Evolutionary conservation across 768 basidiomycete species (phyloP), one percentile per base, ranked within the genome.

Genomic region (Pleurotus pulmonarius): DNA sequence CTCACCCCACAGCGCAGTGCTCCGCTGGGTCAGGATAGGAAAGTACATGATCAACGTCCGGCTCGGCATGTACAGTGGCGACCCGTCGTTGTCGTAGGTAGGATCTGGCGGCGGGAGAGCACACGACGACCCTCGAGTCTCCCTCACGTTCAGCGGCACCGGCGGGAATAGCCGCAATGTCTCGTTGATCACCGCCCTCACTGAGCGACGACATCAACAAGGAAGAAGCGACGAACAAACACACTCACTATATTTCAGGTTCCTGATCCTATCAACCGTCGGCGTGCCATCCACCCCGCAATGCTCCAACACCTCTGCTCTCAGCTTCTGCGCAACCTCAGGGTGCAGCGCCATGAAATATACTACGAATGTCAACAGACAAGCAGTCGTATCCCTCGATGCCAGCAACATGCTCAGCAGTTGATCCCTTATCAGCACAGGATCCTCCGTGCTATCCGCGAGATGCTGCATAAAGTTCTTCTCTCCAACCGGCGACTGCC

Each of bases 171-270:
- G 71, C 15, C 90, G 78, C 20, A 93, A 75, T 0, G 85, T 85
- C 64, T 93, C 91, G 59, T 92, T 88, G 41, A 92, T 81, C 38
- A 91, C 87, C 9, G 88, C 88, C 57, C 83, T 81, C 75, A 89
- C 87, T 83, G 65, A 56, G 47, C 57, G 55, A 15, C 52, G 7
- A 37, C n/a, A 12, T 49, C n/a, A 38, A 38, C 11, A 24, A 40
- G 44, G 46, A 16, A 25, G 5, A 5, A 13, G 5, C 15, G 16
- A 18, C 22, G n/a, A 46, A 18, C 15, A 22, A 34, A 48, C 4
- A 43, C 11, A 71, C 81, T 59, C 44, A 90, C 90, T 75, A 65
- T 90, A 90, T 72, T 78, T 86, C 68, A 90, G 71, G 37, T 79
- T 69, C 60, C 76, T 78, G 59, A 90, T 77, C 26, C 71, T 71